Conservation (phyloP, 108 stramenopile species). For the Cafeteria roenbergensis region DNA sequence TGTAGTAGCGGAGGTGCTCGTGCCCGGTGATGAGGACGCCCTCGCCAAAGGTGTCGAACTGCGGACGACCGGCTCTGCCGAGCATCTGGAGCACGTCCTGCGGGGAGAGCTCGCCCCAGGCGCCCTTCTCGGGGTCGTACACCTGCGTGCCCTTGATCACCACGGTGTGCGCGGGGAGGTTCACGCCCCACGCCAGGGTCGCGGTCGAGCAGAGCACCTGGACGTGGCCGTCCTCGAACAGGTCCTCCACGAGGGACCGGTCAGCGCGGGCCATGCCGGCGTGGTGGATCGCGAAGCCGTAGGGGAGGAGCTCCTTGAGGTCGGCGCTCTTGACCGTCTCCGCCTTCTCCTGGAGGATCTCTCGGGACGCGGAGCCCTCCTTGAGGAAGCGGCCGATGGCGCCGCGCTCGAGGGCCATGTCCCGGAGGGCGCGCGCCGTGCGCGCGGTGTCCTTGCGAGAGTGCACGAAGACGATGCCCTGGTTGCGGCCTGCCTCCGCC, state of each 20-base stretch:
- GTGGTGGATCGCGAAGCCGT: constrained; percentile 96
- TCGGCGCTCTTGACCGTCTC: constrained; percentile 38
- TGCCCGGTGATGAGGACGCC: constrained; percentile 96
- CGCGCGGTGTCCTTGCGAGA: constrained; percentile 91
- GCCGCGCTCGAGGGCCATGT: constrained; percentile 76
- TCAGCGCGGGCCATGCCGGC: constrained; percentile 88
- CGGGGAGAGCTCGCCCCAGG: constrained; percentile 94
- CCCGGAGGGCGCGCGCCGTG: constrained; percentile 87
- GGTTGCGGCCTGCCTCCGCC: constrained; percentile 60
- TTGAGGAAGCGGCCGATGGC: constrained; percentile 65
- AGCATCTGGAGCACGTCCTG: constrained; percentile 97
- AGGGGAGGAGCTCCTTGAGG: constrained; percentile 79
- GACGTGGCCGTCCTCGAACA: constrained; percentile 87
- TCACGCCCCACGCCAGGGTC: constrained; percentile 98
- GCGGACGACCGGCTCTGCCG: constrained; percentile 93
- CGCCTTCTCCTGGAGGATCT: constrained; percentile 75
- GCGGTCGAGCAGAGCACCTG: constrained; percentile 88
- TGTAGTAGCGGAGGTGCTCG: constrained; percentile 93
- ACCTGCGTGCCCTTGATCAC: constrained; percentile 99
- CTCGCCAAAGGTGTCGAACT: constrained; percentile 83
- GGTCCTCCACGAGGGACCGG: constrained; percentile 89
- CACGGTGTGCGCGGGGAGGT: constrained; percentile 94
- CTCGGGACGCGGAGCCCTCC: constrained; percentile 72
- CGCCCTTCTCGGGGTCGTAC: constrained; percentile 87
- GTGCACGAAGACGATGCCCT: constrained; percentile 96